phyloP scores from a whole-genome alignment of 257 asterid species.

The Mitragyna speciosa region DNA sequence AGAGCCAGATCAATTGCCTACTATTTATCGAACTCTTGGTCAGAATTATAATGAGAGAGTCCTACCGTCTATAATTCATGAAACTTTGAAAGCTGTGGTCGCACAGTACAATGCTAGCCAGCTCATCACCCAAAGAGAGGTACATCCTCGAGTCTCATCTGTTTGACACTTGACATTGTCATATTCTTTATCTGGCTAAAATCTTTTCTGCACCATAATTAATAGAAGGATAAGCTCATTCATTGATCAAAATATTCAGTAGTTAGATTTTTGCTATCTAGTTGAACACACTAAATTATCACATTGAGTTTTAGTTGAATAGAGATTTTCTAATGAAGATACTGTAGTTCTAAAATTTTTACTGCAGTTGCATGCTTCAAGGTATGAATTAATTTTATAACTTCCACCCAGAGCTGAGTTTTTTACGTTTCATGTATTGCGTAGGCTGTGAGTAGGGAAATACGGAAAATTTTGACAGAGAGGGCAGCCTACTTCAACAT shows the following conservation, averaged over 20 bases:
- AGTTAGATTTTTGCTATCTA: neutral
- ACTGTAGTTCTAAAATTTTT: neutral
- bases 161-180: neutral
- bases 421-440: constrained; percentile 1
- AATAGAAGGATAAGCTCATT: neutral
- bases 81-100: constrained; percentile 87
- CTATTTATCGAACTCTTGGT: constrained; percentile 81
- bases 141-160: constrained; percentile 16
- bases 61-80: constrained; percentile 84
- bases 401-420: neutral
- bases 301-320: neutral
- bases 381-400: neutral
- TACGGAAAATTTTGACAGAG: constrained; percentile 67
- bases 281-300: neutral
- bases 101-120: constrained; percentile 95
- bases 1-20: constrained; percentile 74
- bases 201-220: neutral
- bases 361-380: neutral
- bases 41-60: constrained; percentile 87
- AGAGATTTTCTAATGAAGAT: neutral
- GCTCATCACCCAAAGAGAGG: constrained; percentile 98
- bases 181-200: neutral
- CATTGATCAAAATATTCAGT: neutral
- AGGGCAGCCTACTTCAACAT: constrained; percentile 86
- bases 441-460: constrained; percentile 86